Conservation (phyloP, 1,284 basidiomycete genomes). For the Microbotryum intermedium region DNA sequence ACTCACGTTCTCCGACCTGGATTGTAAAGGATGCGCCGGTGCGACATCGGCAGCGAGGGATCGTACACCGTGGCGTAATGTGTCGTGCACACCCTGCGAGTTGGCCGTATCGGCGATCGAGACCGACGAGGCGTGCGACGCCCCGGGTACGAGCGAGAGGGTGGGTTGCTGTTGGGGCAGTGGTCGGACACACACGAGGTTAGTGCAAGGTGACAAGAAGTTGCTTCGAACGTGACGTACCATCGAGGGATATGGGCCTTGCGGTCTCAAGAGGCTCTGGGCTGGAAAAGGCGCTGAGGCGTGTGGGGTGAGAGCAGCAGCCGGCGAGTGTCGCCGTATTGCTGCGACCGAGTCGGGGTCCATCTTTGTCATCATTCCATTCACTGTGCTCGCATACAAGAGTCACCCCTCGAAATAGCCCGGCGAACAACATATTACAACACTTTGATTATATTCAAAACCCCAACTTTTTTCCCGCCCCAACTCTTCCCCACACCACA, state of each 20-base stretch:
- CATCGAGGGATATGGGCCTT: not conserved
- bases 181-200: not conserved
- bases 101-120: slow-evolving; percentile 60
- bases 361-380: too few relatives aligned
- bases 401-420: too few relatives aligned
- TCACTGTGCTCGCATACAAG: too few relatives aligned
- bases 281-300: not conserved
- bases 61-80: slow-evolving; percentile 63
- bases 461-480: not conserved
- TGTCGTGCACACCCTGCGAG: slow-evolving; percentile 66
- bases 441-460: not conserved
- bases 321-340: too few relatives aligned
- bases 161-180: slow-evolving; percentile 51
- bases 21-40: slow-evolving; percentile 50
- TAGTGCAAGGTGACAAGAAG: too few relatives aligned
- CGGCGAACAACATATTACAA: not conserved
- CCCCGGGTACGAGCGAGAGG: slow-evolving; percentile 56
- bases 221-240: not conserved
- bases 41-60: slow-evolving; percentile 62
- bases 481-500: not conserved
- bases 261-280: not conserved
- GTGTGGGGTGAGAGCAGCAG: not conserved
- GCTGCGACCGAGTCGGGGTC: too few relatives aligned
- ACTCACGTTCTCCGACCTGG: slow-evolving; percentile 58
- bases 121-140: slow-evolving; percentile 46